Evolutionary conservation across 78 protist genomes (phyloP), one percentile per base, ranked within the genome.

Genomic region (Chrysochromulina parva): DNA sequence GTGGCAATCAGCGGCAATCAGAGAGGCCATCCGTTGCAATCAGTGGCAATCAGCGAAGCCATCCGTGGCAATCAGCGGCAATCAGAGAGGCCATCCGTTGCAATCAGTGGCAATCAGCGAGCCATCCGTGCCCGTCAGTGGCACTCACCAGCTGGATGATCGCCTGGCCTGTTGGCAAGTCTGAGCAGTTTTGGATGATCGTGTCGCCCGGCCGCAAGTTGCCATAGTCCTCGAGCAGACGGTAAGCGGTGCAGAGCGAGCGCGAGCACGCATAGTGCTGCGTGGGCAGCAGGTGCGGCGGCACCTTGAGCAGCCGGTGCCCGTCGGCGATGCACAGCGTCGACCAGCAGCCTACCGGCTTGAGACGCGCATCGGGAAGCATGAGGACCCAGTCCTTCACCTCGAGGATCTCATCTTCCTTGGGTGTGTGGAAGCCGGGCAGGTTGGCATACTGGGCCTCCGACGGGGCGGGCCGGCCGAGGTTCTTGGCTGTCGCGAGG

Each of bases 181-280:
- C 82, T 2, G 82, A 53, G 3, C 26, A 14, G 55, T 74, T 74
- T 55, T 74, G 82, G 19, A 74, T 74, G 55, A 74, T 74, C 38
- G 82, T 48, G 82, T 74, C 82, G 57, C 82, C 82, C 4, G 82
- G 82, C 28, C 55, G 53, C 14, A 74, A n/a, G 55, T 22, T 2
- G 82, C 82, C 82, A 19, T 74, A 74, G 82, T 74, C 82, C 82
- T 74, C 82, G 57, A 74, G 82, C 13, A 74, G 82, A 14, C 82
- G 82, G 82, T 74, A 74, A 14, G 82, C 82, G n/a, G 82, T 74
- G 82, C 82, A 74, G 28, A 74, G 82, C 19, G 82, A 7, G 82
- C 82, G 82, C 24, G 82, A 74, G 82, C 82, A 74, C 55, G 82
- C 82, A 22, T 19, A 13, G 82, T 74, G 55, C 19, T 11, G 55